phyloP scores from a whole-genome alignment of 345 rosid genomes.

The Adansonia digitata region DNA sequence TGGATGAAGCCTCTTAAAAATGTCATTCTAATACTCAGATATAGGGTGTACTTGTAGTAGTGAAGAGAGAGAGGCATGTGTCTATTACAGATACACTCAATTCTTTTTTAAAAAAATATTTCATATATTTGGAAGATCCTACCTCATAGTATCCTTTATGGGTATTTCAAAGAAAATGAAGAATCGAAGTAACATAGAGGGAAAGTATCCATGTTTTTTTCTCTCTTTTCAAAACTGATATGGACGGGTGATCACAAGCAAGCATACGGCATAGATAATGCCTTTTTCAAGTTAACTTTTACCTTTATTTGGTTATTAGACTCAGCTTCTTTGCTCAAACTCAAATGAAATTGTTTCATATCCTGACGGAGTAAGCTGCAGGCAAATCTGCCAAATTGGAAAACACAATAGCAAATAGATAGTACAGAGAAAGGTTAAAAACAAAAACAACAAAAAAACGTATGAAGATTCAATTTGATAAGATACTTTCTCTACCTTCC shows the following conservation, averaged over 20 bases:
- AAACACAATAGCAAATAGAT: neutral
- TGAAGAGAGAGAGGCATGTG: too few species aligned
- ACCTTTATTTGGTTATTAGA: conserved; percentile 24
- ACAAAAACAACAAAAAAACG: neutral
- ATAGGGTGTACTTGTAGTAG: too few species aligned
- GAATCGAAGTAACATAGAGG: too few species aligned
- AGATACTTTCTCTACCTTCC: neutral
- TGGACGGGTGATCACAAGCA: neutral
- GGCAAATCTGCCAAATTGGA: conserved; percentile 48
- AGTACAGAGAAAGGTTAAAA: neutral
- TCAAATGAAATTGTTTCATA: conserved; percentile 56
- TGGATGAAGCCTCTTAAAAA: neutral
- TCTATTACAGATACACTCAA: too few species aligned
- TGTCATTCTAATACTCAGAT: neutral
- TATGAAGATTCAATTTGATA: neutral
- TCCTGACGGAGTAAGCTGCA: conserved; percentile 80
- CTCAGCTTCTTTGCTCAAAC: conserved; percentile 30
- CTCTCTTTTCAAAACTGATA: too few species aligned
- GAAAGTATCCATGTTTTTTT: neutral
- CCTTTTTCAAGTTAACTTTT: conserved; percentile 15
- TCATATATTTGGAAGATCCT: too few species aligned
- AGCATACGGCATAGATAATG: neutral
- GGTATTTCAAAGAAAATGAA: too few species aligned
- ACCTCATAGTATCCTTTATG: too few species aligned
- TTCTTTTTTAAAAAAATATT: too few species aligned